phyloP scores from a whole-genome alignment of 305 asterid genomes.

The Fraxinus paxiana region DNA sequence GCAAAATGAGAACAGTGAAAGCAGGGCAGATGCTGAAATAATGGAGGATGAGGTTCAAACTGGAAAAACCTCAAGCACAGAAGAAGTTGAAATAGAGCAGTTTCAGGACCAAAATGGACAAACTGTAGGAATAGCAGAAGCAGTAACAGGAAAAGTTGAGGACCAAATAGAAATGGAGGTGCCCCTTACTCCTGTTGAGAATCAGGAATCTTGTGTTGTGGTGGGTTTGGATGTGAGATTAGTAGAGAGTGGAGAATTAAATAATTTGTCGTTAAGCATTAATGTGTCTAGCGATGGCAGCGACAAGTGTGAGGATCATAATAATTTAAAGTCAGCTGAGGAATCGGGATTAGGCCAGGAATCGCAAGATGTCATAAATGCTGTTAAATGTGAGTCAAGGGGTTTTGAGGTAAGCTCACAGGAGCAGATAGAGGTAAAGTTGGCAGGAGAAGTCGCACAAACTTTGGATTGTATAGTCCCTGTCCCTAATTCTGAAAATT shows the following conservation, averaged over 20 bases:
- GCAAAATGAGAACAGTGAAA: background rate
- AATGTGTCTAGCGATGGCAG: conserved; percentile 15
- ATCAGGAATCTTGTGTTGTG: conserved; percentile 31
- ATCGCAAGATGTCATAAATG: conserved; percentile 27
- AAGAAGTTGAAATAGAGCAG: conserved; percentile 11
- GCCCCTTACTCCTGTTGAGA: conserved; percentile 17
- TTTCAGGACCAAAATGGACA: conserved; percentile 17
- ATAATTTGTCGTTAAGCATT: background rate
- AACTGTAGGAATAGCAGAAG: conserved; percentile 17
- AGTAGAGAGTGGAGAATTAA: conserved; percentile 22
- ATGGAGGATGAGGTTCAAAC: background rate
- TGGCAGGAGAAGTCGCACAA: background rate
- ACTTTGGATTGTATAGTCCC: conserved; percentile 19
- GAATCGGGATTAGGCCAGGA: conserved; percentile 20
- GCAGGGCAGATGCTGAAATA: conserved; percentile 6
- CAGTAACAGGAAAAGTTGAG: conserved; percentile 26
- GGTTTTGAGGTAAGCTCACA: conserved; percentile 12
- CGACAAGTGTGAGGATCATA: conserved; percentile 22
- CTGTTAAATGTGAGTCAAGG: conserved; percentile 12
- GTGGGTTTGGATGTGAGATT: conserved; percentile 24
- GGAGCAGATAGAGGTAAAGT: conserved; percentile 5
- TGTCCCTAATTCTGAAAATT: background rate
- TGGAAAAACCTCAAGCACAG: conserved; percentile 5
- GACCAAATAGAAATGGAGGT: conserved; percentile 9
- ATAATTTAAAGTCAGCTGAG: conserved; percentile 19